Evolutionary conservation across 768 basidiomycete genomes (phyloP), one percentile per base, ranked within the genome.

Genomic region (Rubroboletus satanas): DNA sequence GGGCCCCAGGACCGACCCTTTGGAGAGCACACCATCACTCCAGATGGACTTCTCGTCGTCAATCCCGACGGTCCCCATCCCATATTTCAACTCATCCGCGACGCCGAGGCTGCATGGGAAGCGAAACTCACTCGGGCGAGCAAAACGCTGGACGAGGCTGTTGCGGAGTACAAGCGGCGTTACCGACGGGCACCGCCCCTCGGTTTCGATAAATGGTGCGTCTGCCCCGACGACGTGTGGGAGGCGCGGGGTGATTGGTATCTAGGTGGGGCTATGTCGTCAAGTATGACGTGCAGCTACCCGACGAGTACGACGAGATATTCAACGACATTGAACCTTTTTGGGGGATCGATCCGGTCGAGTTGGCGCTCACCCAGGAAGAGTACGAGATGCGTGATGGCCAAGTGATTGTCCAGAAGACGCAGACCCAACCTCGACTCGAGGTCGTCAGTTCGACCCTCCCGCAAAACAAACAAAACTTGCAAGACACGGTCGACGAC

Each of bases 251-350:
- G 77, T 26, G 3, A 26, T 26, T 26, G 5, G 26, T 26, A 3
- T 26, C 26, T 26, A 26, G 26, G 26, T 79, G 77, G 78, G 57
- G 68, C 21, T 79, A 75, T 52, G 73, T 74, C 7, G 64, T 68
- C n/a, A 58, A 60, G 47, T 58, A 79, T 55, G 56, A 70, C 29
- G 70, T 79, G 2, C 73, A 70, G 41, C 66, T 79, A 1, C 74
- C 72, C 15, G 79, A 79, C 55, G 77, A 79, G 51, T 79, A 79
- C 45, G 77, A 79, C 61, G 75, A 77, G 55, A 78, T 79, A 46
- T 60, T 67, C 51, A 57, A 64, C 7, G 70, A 77, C 49, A 54
- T 78, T 9, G 67, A 71, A 26, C 71, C 72, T 0, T 75, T 67
- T 59, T 74, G 67, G 66, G 76, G 71, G 0, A 60, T 78, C 45